Percentiles rank a stretch among this genome's conserved stretches.
These are phyloP conservation scores for Plantago lanceolata DNA, from an alignment of 305 asterid species.

Conservation along the genomic window DNA sequence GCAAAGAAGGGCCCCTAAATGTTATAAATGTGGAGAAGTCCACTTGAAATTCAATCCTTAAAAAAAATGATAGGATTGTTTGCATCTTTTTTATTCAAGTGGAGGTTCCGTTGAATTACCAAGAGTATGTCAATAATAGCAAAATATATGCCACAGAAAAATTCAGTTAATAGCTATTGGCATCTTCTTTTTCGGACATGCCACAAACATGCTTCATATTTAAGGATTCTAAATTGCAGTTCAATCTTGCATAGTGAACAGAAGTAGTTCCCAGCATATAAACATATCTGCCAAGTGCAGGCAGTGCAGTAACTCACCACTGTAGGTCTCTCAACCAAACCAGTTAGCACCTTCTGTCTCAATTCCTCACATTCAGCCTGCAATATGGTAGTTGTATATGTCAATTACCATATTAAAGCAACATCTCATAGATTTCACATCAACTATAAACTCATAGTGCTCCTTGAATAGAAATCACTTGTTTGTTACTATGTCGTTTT, in stretches of 20 bases:
- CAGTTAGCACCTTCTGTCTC: constrained; percentile 37
- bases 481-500: not conserved
- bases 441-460: too few relatives aligned
- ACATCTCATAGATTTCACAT: not conserved
- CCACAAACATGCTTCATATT: not conserved
- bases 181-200: not conserved
- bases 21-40: constrained; percentile 8
- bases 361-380: constrained; percentile 63
- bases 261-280: constrained; percentile 17
- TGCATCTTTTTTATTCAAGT: not conserved
- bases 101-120: too few relatives aligned
- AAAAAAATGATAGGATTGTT: not conserved
- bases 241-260: not conserved
- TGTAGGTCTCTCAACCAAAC: constrained; percentile 51
- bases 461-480: too few relatives aligned
- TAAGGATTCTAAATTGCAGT: constrained; percentile 12
- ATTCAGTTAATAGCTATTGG: too few relatives aligned
- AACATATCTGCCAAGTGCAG: constrained; percentile 7
- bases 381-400: constrained; percentile 16
- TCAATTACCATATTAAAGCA: constrained; percentile 1
- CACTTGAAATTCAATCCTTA: constrained; percentile 9
- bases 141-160: not conserved
- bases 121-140: not conserved
- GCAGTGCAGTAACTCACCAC: constrained; percentile 53
- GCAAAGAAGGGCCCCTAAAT: constrained; percentile 25